Conservation (phyloP, 1,284 basidiomycete genomes). For the Cystobasidium sp. region DNA sequence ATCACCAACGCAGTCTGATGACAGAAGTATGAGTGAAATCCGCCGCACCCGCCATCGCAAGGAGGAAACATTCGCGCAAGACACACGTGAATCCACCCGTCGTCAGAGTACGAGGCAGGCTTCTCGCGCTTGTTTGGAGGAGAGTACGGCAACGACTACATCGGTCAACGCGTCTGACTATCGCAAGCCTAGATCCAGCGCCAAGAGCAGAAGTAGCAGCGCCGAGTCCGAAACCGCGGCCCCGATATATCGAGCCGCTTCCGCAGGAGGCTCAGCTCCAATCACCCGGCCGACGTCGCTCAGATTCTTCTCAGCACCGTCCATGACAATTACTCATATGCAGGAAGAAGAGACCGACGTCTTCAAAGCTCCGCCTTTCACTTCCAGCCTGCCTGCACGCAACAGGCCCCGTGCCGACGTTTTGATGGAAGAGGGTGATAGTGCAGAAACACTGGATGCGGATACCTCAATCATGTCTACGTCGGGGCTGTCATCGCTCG, state of each 20-base stretch:
- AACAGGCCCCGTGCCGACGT: neutral
- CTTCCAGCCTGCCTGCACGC: neutral
- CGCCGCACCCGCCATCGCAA: neutral
- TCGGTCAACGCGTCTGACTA: neutral
- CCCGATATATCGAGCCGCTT: slow-evolving; percentile 6
- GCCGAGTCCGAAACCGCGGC: neutral
- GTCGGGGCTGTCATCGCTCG: slow-evolving; percentile 17
- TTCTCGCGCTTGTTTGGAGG: neutral
- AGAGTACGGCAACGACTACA: neutral
- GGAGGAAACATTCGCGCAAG: neutral
- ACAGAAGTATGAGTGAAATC: neutral
- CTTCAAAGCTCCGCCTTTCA: slow-evolving; percentile 3
- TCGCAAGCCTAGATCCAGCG: neutral
- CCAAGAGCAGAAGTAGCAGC: neutral
- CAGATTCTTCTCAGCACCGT: neutral
- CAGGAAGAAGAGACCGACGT: neutral
- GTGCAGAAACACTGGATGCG: slow-evolving; percentile 9
- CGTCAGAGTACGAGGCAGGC: slow-evolving; percentile 18
- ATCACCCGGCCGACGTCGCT: slow-evolving; percentile 8
- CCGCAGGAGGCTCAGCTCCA: slow-evolving; percentile 14
- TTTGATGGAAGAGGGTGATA: slow-evolving; percentile 7
- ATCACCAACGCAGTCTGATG: slow-evolving; percentile 1
- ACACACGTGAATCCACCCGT: neutral
- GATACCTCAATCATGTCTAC: slow-evolving; percentile 41
- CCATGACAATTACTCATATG: neutral